These are phyloP conservation scores for Inonotus hispidus DNA, from an alignment of 1,284 basidiomycete genomes.

Conservation along the genomic window DNA sequence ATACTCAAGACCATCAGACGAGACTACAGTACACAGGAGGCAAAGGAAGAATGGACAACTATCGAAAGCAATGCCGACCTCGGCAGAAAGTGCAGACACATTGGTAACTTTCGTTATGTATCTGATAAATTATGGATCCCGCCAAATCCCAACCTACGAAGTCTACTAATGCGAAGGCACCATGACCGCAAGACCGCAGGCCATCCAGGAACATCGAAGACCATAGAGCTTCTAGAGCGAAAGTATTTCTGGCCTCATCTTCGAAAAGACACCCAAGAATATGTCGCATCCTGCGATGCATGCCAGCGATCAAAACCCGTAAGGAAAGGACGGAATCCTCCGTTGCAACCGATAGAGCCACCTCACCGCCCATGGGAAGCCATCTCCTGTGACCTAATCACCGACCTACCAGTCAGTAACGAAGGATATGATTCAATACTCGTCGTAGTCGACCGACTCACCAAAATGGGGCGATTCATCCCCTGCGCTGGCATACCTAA, in stretches of 20 bases:
- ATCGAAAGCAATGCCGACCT: slow-evolving; percentile 5
- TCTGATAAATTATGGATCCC: slow-evolving; percentile 16
- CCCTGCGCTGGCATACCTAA: slow-evolving; percentile 26
- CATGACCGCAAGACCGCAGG: slow-evolving; percentile 22
- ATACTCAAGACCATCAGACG: slow-evolving; percentile 24
- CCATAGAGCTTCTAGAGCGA: slow-evolving; percentile 21
- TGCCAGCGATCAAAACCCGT: slow-evolving; percentile 20
- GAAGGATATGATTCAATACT: slow-evolving; percentile 34
- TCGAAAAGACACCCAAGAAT: slow-evolving; percentile 16
- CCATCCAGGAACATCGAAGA: slow-evolving; percentile 32
- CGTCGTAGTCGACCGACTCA: slow-evolving; percentile 33
- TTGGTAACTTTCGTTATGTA: not conserved
- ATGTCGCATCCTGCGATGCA: slow-evolving; percentile 22
- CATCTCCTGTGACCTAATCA: slow-evolving; percentile 22
- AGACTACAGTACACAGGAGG: not conserved
- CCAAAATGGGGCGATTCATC: slow-evolving; percentile 28
- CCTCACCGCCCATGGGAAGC: slow-evolving; percentile 20
- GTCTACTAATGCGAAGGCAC: not conserved
- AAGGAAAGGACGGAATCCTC: slow-evolving; percentile 10
- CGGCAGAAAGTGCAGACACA: not conserved
- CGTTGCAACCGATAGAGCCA: slow-evolving; percentile 19
- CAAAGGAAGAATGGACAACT: slow-evolving; percentile 19
- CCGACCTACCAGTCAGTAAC: slow-evolving; percentile 26
- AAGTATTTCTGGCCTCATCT: slow-evolving; percentile 25
- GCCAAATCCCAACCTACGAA: not conserved